phyloP scores from a whole-genome alignment of 2,329 filamentous ascomycete genomes.

The Daldinia sp. region DNA sequence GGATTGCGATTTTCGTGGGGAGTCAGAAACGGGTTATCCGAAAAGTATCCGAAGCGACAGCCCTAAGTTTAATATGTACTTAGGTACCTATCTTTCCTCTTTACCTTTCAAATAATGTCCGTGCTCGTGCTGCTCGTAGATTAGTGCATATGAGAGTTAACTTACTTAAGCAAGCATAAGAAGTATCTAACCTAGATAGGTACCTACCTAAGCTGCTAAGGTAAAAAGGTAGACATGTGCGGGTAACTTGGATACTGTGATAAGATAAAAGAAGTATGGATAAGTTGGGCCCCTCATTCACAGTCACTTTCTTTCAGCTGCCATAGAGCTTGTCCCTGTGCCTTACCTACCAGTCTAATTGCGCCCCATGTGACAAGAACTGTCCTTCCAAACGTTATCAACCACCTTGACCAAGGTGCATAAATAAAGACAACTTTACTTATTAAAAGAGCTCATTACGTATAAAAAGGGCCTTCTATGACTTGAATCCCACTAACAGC shows the following conservation, averaged over 20 bases:
- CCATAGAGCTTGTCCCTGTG: conserved; percentile 12
- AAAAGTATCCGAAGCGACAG: conserved; percentile 40
- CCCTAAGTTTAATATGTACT: conserved; percentile 31
- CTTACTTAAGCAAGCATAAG: no score
- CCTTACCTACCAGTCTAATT: conserved; percentile 5
- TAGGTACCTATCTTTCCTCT: not conserved
- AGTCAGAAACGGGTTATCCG: conserved; percentile 38
- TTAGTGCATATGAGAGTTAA: no score
- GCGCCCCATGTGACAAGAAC: conserved; percentile 21
- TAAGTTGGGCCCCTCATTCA: conserved; percentile 1
- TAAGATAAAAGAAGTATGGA: conserved; percentile 14
- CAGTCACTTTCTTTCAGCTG: conserved; percentile 6
- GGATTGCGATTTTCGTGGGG: conserved; percentile 44
- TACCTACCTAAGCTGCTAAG: not conserved
- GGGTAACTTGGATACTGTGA: not conserved
- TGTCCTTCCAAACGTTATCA: conserved; percentile 3
- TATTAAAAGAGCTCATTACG: not conserved
- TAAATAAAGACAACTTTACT: not conserved
- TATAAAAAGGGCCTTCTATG: not conserved
- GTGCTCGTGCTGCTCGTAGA: no score
- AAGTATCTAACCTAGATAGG: not conserved
- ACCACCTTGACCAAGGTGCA: not conserved
- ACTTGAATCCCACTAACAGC: not conserved
- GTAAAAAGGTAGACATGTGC: not conserved
- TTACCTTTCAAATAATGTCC: no score